phyloP scores from a whole-genome alignment of 2,329 filamentous ascomycete species.

The Phyllosticta citribraziliensis region DNA sequence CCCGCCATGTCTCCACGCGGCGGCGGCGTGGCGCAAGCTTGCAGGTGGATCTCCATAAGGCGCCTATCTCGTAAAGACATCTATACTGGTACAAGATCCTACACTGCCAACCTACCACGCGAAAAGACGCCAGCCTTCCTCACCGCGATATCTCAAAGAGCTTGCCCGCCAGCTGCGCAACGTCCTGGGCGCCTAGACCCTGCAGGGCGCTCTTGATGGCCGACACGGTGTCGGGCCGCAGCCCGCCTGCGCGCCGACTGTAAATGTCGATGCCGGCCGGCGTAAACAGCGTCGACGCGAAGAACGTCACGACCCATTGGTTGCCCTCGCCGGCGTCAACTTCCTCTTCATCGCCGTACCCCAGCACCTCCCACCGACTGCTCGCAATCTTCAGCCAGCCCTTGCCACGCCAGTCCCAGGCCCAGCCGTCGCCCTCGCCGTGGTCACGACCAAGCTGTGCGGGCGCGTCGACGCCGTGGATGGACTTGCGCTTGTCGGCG shows the following conservation, averaged over 20 bases:
- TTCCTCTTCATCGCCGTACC: conserved; percentile 52
- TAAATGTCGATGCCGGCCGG: conserved; percentile 75
- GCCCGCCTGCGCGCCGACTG: conserved; percentile 50
- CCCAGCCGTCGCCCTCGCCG: conserved; percentile 36
- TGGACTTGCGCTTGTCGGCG: conserved; percentile 45
- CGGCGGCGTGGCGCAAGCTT: too few relatives aligned
- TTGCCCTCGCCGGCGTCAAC: neutral
- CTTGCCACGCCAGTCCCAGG: conserved; percentile 61
- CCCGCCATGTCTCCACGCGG: too few relatives aligned
- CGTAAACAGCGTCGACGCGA: conserved; percentile 74
- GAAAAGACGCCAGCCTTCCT: neutral
- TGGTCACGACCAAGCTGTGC: neutral
- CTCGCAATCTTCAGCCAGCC: conserved; percentile 62
- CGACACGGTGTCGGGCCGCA: conserved; percentile 48
- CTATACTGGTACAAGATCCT: too few relatives aligned
- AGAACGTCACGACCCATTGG: conserved; percentile 73
- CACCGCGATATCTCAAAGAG: conserved; percentile 33
- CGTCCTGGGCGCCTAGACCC: conserved; percentile 34
- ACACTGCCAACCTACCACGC: too few relatives aligned
- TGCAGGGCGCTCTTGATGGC: conserved; percentile 48
- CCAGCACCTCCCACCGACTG: conserved; percentile 73
- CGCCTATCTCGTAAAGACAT: too few relatives aligned
- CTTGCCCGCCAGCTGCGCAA: conserved; percentile 32
- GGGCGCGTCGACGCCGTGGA: conserved; percentile 14
- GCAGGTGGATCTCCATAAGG: too few relatives aligned